Conservation (phyloP, 2,329 filamentous ascomycete species). For the Zymoseptoria tritici region DNA sequence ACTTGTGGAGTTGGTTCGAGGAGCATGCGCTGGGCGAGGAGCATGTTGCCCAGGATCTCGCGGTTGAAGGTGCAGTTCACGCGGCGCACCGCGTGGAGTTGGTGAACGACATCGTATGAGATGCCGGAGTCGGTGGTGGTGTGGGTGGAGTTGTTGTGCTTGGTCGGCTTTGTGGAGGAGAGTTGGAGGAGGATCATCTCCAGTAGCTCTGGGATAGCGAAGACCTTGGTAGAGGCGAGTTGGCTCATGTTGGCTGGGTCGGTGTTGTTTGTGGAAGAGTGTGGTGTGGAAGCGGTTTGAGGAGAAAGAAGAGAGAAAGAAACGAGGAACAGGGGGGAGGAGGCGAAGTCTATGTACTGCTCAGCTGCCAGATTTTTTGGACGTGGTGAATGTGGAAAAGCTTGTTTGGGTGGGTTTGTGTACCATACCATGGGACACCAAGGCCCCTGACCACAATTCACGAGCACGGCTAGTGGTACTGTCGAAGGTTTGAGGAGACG, state of each 20-base stretch:
- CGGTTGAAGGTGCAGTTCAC: neutral
- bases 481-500: neutral
- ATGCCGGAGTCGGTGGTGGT: neutral
- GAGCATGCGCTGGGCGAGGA: neutral
- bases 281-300: neutral
- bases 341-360: neutral
- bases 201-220: conserved; percentile 30
- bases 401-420: neutral
- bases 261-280: neutral
- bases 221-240: conserved; percentile 10
- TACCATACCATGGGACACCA: neutral
- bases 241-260: neutral
- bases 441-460: neutral
- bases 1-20: neutral
- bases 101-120: neutral
- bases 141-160: neutral
- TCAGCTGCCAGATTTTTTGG: neutral
- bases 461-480: neutral
- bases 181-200: conserved; percentile 26
- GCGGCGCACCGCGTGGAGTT: neutral
- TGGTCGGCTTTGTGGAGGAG: neutral
- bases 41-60: neutral
- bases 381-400: neutral
- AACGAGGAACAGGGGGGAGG: neutral
- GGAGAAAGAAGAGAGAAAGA: neutral